Evolutionary conservation across 192 early-diverging fungal species (phyloP), one percentile per base, ranked within the genome.

Genomic region (Powellomyces hirtus): DNA sequence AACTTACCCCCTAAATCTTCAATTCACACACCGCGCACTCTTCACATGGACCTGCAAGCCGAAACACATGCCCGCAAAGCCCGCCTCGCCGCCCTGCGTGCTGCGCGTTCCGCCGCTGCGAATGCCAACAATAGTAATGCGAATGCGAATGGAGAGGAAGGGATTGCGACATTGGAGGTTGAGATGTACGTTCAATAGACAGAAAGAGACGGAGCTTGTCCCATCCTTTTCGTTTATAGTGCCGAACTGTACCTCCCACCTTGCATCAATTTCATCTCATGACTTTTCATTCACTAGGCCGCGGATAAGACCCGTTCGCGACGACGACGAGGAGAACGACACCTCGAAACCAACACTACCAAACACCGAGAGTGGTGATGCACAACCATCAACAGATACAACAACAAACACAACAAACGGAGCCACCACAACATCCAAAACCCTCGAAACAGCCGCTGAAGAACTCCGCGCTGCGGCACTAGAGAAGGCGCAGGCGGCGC

Each of bases 41-140:
- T n/a, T n/a, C n/a, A n/a, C n/a, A 61, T 65, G 50, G 63, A 65
- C 29, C 31, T 65, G 35, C 45, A 65, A 34, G 44, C 44, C 50
- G 63, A 80, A 57, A 75, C 89, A 29, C 60, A 75, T 58, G 84
- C 84, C 38, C 79, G 90, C 69, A 89, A 92, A 68, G 87, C 79
- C 45, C 81, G 88, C 36, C 78, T 92, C 18, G 82, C 84, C 16
- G 85, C 85, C 36, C 67, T 89, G 34, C 77, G 75, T 67, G 82
- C 87, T 1, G 57, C 75, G 24, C 68, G 70, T 11, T 68, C 73
- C 37, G 2, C 34, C 8, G 16, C 30, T 44, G 46, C 30, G 67
- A 63, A 46, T 49, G 38, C 31, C 58, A 51, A 31, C 68, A 73
- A 44, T 70, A 72, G 22, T 38, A 53, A 58, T 57, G 20, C 13